Evolutionary conservation across 306 rosid species (phyloP).

Genomic region (Vigna unguiculata): DNA sequence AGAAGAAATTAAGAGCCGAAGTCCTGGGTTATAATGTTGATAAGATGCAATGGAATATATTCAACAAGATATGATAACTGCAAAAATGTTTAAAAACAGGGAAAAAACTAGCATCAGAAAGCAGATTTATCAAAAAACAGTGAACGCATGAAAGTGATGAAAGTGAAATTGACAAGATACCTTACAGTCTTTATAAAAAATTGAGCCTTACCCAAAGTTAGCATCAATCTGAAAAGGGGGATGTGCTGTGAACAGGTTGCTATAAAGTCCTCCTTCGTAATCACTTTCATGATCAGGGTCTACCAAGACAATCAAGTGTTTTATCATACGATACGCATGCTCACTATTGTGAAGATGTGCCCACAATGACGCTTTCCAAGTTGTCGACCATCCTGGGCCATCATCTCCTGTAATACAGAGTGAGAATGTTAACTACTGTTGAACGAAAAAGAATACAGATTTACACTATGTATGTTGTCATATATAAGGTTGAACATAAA

Average conservation of each 20-base stretch:
- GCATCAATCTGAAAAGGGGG: constrained; percentile 99
- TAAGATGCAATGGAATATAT: background rate
- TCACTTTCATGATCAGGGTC: constrained; percentile 78
- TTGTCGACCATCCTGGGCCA: constrained; percentile 99
- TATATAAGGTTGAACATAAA: constrained; percentile 28
- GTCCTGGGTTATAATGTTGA: background rate
- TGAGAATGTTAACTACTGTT: constrained; percentile 39
- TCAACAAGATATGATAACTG: constrained; percentile 16
- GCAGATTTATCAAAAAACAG: background rate
- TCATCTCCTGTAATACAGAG: constrained; percentile 75
- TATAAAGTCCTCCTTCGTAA: constrained; percentile 89
- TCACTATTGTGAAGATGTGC: constrained; percentile 88
- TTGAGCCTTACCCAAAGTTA: constrained; percentile 80
- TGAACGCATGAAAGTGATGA: constrained; percentile 20
- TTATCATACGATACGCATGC: constrained; percentile 90
- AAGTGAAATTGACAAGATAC: constrained; percentile 26
- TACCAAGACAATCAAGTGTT: constrained; percentile 81
- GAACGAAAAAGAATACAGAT: constrained; percentile 8
- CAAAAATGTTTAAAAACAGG: background rate
- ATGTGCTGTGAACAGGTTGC: constrained; percentile 90
- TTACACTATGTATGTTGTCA: background rate
- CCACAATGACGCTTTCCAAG: constrained; percentile 87
- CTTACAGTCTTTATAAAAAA: constrained; percentile 18
- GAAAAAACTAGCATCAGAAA: constrained; percentile 9
- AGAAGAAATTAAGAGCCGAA: constrained; percentile 2